Evolutionary conservation across 306 rosid species (phyloP), one percentile per base, ranked within the genome.

Genomic region (Morella rubra): DNA sequence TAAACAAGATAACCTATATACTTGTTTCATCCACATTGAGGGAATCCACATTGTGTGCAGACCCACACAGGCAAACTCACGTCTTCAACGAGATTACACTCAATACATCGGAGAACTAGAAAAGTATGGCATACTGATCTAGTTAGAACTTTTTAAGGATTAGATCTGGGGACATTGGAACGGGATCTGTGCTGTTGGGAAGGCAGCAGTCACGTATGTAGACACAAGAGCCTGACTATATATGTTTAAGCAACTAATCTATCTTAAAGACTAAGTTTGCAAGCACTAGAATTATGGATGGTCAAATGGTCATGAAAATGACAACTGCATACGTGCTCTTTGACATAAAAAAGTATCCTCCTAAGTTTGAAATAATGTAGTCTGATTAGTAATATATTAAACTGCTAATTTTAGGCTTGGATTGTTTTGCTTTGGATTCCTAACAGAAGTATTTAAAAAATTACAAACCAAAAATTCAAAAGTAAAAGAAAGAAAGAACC

Each of bases 401-500:
- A 32, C 37, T 32, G 37, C 37, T 32, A 32, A 32, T 32, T 32
- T 32, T 32, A 32, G 37, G 37, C 37, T 32, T 32, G 37, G 37
- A 32, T 32, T 3, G 37, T 32, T 32, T 32, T 32, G 37, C 37
- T 3, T 32, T 32, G 37, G 37, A 2, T 2, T 32, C 37, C 37
- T 32, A 32, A 32, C 37, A 2, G 3, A 32, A 32, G 37, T 32
- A 2, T 32, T 32, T 32, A 32, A 32, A 32, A 32, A 32, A 32
- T 32, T 32, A 32, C 3, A 0, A 32, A 32, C 37, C 2, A 32
- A 32, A 32, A 32, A 32, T 32, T 32, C 2, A 32, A 32, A 32
- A 32, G 37, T 32, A 32, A 32, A 32, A 32, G 37, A 32, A 32
- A 32, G 19, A n/a, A 60, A 81, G 20, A 73, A 91, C 99, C 97